phyloP scores from a whole-genome alignment of 2,329 filamentous ascomycete species.

The Corniculantispora saksenae region DNA sequence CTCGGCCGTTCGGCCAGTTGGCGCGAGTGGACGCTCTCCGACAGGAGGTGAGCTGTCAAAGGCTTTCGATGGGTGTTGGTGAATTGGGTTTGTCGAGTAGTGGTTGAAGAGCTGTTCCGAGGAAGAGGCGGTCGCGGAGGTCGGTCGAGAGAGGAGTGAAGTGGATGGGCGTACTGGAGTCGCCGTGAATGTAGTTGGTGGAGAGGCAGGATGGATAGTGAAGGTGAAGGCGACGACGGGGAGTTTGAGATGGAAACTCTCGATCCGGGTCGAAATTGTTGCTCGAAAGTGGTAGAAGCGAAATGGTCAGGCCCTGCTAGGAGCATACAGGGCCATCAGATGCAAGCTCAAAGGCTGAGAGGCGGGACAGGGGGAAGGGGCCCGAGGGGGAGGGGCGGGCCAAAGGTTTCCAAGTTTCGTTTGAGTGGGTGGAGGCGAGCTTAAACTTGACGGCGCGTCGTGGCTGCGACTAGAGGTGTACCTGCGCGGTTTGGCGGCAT shows the following conservation, averaged over 20 bases:
- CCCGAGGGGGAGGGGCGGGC: conserved; percentile 18
- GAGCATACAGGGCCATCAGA: conserved; percentile 14
- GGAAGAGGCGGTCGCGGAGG: not conserved
- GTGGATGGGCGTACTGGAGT: not conserved
- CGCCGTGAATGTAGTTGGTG: not conserved
- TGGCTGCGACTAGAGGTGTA: conserved; percentile 1
- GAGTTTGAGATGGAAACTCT: not conserved
- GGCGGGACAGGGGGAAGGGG: conserved; percentile 16
- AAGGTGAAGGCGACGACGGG: not conserved
- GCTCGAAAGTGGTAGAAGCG: conserved; percentile 10
- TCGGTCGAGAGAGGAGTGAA: not conserved
- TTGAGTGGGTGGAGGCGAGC: conserved; percentile 14
- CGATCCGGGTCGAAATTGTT: not conserved
- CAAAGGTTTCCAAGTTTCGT: conserved; percentile 18
- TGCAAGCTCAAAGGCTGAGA: conserved; percentile 15
- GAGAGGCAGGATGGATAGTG: not conserved
- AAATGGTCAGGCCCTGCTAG: conserved; percentile 6
- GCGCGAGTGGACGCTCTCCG: conserved; percentile 3
- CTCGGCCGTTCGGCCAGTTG: conserved; percentile 7
- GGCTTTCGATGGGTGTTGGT: not conserved
- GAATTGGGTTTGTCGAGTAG: not conserved
- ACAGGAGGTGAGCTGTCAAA: not conserved
- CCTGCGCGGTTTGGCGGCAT: not conserved
- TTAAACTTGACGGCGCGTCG: conserved; percentile 14
- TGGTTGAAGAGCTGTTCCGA: not conserved